Base-by-base conservation (phyloP, 148 eudicot genomes). In the Rhododendron griersonianum region DNA sequence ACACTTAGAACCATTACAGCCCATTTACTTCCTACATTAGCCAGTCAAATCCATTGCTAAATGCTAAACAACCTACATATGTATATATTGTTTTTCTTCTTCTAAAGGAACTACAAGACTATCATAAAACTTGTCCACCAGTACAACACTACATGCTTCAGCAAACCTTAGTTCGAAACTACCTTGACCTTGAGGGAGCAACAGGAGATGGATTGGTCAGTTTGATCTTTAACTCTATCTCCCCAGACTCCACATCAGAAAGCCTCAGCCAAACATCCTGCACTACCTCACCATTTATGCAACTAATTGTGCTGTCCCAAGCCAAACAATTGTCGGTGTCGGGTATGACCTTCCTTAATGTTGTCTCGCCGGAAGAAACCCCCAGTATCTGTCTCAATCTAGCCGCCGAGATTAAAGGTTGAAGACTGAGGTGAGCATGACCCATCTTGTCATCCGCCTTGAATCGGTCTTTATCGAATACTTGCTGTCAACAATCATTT, bases 391-490 rank as follows among this genome's bases (percentile, higher is more conserved):
- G 91, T 84, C 87, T 90, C 80, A 94, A 69, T 86, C 95, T 91
- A 28, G 94, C 94, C 11, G 94, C 91, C 13, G 94, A 92, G 5
- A 90, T 86, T 18, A 94, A 87, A 10, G 98, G 98, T 69, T 93
- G 98, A 51, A 94, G 92, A 83, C 86, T 91, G 55, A 94, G 80
- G 25, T 89, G 85, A 67, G 98, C 94, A 44, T 85, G 87, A 39
- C 98, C 98, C 98, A 94, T 94, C 90, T 93, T 90, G 91, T 94
- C 98, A 75, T 93, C 98, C 8, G 95, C 92, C 86, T 94, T 94
- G 93, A 94, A 91, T 28, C 90, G 88, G 85, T 94, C 98, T 87
- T 89, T 94, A 82, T 93, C 98, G 76, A 88, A 93, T 44, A 94
- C 98, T 90, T 94, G 92, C 98, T 94, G 80, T 61, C 30, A 87